Evolutionary conservation across 2,329 filamentous ascomycete genomes (phyloP).

Genomic region (Trichoderma sp.): DNA sequence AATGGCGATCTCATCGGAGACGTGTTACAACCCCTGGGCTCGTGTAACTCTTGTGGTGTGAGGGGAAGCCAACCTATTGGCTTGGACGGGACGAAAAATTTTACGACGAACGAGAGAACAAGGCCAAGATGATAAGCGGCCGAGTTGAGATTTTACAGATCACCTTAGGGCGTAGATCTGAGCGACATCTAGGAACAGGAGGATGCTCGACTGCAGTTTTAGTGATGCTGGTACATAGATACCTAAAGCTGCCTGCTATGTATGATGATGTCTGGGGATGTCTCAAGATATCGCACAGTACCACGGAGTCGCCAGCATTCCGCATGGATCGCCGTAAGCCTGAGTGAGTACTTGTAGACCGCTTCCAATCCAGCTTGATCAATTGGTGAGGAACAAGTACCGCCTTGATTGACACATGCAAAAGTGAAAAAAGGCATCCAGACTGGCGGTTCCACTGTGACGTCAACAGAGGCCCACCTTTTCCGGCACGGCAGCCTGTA

Average conservation of each 20-base stretch:
- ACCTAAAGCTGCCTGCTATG: neutral
- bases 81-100: neutral
- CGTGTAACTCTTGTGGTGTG: neutral
- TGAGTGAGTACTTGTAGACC: neutral
- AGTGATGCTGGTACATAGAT: neutral
- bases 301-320: neutral
- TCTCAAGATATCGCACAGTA: neutral
- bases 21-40: neutral
- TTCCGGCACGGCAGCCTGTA: conserved; percentile 32
- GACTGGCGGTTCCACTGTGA: conserved; percentile 28
- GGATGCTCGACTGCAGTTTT: neutral
- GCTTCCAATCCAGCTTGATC: too few species aligned
- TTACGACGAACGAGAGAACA: neutral
- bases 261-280: neutral
- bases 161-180: neutral
- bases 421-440: neutral
- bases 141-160: neutral
- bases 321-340: neutral
- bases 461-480: conserved; percentile 30
- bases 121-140: neutral
- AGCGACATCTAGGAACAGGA: neutral
- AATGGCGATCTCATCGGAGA: neutral
- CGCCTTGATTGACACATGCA: neutral
- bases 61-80: neutral
- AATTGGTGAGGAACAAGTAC: neutral